Percentiles rank a stretch among this genome's conserved stretches.
Evolutionary conservation across 2,329 filamentous ascomycete genomes (phyloP).

Genomic region (Colletotrichum camelliae): DNA sequence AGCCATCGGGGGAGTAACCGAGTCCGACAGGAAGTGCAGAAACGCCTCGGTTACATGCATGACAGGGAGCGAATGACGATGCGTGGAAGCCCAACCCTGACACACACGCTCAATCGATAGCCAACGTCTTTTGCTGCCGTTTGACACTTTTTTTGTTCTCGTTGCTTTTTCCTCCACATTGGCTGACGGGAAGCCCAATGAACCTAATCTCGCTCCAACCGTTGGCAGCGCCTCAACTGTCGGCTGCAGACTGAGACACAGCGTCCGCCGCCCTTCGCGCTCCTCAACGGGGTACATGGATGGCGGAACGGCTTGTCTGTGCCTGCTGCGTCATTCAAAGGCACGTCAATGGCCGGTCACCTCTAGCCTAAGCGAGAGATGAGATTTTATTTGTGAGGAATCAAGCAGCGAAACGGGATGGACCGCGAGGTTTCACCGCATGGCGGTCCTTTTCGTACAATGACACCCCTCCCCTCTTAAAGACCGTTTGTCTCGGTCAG

Average conservation of each 20-base stretch:
- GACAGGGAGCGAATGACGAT: neutral
- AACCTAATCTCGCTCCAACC: neutral
- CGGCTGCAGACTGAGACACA: slow-evolving; percentile 4
- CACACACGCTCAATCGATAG: neutral
- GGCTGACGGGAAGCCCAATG: neutral
- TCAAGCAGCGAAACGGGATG: neutral
- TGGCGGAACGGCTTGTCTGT: neutral
- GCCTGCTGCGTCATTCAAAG: neutral
- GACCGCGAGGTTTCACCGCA: neutral
- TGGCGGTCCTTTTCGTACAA: neutral
- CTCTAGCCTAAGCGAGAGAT: neutral
- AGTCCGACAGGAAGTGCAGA: neutral
- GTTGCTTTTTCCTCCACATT: neutral
- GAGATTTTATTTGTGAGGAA: neutral
- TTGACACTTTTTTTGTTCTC: neutral
- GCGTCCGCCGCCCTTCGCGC: neutral
- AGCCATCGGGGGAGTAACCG: neutral
- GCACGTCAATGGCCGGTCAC: neutral
- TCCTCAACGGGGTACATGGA: neutral
- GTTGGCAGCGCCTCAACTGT: slow-evolving; percentile 12
- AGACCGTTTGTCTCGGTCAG: neutral
- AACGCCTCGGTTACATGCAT: neutral
- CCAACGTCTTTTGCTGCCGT: neutral
- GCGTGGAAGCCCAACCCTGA: neutral
- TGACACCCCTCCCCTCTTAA: neutral